Conservation (phyloP, 192 early-diverging fungal genomes). For the Rhizoclosmatium sp. region DNA sequence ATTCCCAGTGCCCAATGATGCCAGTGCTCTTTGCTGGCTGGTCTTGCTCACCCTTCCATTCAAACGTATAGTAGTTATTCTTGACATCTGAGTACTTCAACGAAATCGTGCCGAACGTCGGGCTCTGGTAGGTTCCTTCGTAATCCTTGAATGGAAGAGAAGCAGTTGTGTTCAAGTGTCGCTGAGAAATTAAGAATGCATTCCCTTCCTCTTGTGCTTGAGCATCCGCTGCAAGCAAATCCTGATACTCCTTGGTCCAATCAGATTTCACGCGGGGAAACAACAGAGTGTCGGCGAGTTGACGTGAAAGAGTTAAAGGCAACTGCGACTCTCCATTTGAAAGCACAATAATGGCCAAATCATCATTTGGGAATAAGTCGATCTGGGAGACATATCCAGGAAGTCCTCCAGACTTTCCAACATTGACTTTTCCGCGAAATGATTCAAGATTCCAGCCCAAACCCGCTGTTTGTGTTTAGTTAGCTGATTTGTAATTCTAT, state of each 20-base stretch:
- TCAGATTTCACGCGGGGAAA: background rate
- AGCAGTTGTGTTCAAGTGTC: background rate
- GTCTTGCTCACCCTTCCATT: background rate
- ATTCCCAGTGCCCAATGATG: slow-evolving; percentile 17
- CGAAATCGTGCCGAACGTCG: background rate
- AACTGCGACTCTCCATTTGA: slow-evolving; percentile 4
- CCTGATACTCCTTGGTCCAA: background rate
- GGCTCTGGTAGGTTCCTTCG: background rate
- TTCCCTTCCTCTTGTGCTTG: background rate
- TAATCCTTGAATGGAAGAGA: background rate
- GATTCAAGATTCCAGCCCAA: slow-evolving; percentile 25
- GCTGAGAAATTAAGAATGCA: background rate
- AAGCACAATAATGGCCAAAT: slow-evolving; percentile 26
- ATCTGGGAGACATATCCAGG: slow-evolving; percentile 14
- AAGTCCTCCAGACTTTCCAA: slow-evolving; percentile 5
- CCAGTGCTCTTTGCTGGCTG: background rate
- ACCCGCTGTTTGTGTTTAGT: background rate
- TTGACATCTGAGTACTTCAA: background rate
- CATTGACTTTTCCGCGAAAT: slow-evolving; percentile 19
- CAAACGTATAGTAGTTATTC: background rate
- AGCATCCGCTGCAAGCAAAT: background rate
- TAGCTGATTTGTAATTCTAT: too few relatives aligned
- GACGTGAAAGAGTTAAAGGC: background rate
- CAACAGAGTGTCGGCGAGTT: background rate
- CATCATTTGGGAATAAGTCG: slow-evolving; percentile 19